A percentile compares a stretch with the other conserved stretches of the same genome.
phyloP scores from a whole-genome alignment of 2,329 filamentous ascomycete species.

The Fusarium concolor region DNA sequence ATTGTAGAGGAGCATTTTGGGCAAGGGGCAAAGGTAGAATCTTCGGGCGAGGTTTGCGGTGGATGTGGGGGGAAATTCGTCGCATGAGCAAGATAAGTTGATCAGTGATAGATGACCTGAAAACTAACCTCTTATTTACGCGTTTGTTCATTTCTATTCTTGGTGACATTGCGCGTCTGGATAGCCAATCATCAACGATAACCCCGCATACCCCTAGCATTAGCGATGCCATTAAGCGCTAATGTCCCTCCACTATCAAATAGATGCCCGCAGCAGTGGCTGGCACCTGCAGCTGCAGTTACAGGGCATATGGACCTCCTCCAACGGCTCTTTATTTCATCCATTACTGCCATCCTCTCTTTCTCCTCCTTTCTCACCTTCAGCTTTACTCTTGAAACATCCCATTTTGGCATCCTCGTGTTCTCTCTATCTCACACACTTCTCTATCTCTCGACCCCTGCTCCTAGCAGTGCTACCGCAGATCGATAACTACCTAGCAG shows the following conservation, averaged over 20 bases:
- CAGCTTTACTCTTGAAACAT: neutral
- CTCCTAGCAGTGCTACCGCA: neutral
- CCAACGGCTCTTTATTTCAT: neutral
- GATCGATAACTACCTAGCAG: neutral
- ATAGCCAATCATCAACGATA: conserved; percentile 2
- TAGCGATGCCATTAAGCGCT: neutral
- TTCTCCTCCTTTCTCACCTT: neutral
- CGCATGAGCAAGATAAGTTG: conserved; percentile 38
- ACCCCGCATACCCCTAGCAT: neutral
- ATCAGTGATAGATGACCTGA: too few relatives aligned
- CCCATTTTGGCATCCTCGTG: neutral
- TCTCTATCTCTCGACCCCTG: neutral
- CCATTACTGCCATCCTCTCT: neutral
- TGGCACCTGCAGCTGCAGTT: neutral
- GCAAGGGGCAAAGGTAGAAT: conserved; percentile 45
- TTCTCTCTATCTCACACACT: neutral
- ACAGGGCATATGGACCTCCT: neutral
- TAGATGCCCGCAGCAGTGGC: neutral
- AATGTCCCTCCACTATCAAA: neutral
- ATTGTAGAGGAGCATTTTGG: conserved; percentile 50
- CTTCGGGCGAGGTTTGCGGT: conserved; percentile 53
- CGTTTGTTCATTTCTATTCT: neutral
- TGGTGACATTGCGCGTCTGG: conserved; percentile 19
- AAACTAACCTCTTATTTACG: neutral
- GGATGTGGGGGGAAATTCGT: conserved; percentile 59